Base-by-base conservation (phyloP, 495 filamentous ascomycete species). In the Pyronema domesticum region DNA sequence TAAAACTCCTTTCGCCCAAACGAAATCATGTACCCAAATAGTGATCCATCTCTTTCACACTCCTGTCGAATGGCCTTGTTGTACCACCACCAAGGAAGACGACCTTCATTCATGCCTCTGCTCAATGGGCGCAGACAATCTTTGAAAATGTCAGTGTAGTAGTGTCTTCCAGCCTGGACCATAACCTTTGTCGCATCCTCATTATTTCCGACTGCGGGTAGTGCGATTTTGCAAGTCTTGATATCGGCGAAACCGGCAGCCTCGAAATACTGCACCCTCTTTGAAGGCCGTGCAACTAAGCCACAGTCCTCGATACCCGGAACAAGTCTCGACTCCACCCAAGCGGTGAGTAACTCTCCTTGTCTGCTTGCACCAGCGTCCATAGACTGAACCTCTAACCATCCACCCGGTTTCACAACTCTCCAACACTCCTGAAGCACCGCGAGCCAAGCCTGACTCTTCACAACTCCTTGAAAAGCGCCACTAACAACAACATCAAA, bases 1-100 rank as follows among this genome's bases (percentile, higher is more conserved):
- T 30, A 30, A 30, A 30, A 47, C 45, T 50, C 47, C 47, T 50
- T 50, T 36, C 19, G 47, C 17, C 47, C 47, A 50, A 50, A 50
- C 47, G 47, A 50, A 36, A 50, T 36, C 47, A 50, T 35, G 30
- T 15, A 50, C 47, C 47, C 47, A 50, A 50, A 50, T 34, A 50
- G 11, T 17, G 47, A 35, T 36, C 47, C 47, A 5, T 35, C 30
- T 34, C 30, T 50, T 34, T 50, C 47, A 36, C 47, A 50, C 47
- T 50, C 47, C 47, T 50, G 19, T 36, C 47, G 1, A 8, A 50
- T 50, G 11, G 19, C 36, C 47, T 50, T 50, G 17, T 50, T 50
- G 13, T 36, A 10, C 47, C 47, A 50, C 47, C 47, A 50, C 47
- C 47, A 50, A 8, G 18, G 47, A n/a, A 36, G 39, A 9, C 45